Percentiles rank a stretch among this genome's conserved stretches.
Conservation (phyloP, 768 basidiomycete genomes). For the Phaeotremella fagi region DNA sequence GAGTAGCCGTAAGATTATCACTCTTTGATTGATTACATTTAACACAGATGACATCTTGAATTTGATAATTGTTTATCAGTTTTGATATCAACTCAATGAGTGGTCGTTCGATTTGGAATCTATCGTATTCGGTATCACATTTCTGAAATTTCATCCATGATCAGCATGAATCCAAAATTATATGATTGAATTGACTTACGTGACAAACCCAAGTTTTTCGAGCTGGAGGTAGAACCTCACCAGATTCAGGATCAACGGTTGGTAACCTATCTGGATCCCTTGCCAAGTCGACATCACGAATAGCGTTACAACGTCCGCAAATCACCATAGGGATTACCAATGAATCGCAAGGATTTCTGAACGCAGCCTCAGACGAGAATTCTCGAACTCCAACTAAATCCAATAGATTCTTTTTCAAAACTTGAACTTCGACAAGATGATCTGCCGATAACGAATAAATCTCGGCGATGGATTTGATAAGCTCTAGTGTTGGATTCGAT, state of each 20-base stretch:
- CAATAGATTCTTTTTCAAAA: constrained; percentile 81
- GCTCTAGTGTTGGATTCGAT: constrained; percentile 77
- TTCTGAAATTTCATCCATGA: constrained; percentile 57
- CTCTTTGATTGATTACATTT: constrained; percentile 88
- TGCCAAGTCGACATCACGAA: constrained; percentile 93
- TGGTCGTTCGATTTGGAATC: constrained; percentile 76
- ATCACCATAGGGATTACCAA: constrained; percentile 80
- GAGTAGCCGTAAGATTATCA: constrained; percentile 78
- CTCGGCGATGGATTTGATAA: constrained; percentile 80
- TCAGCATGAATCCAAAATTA: background rate
- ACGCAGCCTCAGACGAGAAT: constrained; percentile 76
- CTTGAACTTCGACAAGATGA: constrained; percentile 77
- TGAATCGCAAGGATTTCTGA: constrained; percentile 79
- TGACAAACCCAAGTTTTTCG: constrained; percentile 49
- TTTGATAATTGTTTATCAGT: constrained; percentile 68
- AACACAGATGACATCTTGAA: constrained; percentile 77
- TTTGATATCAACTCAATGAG: constrained; percentile 70
- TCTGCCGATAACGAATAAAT: constrained; percentile 73
- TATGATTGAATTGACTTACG: constrained; percentile 23
- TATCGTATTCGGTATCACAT: constrained; percentile 84
- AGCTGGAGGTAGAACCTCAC: constrained; percentile 49
- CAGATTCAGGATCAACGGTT: constrained; percentile 33
- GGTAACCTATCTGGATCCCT: constrained; percentile 80
- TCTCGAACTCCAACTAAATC: constrained; percentile 82
- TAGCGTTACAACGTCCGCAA: constrained; percentile 75